These are phyloP conservation scores for Fraxinus platypoda DNA, from an alignment of 305 asterid genomes.

Conservation along the genomic window DNA sequence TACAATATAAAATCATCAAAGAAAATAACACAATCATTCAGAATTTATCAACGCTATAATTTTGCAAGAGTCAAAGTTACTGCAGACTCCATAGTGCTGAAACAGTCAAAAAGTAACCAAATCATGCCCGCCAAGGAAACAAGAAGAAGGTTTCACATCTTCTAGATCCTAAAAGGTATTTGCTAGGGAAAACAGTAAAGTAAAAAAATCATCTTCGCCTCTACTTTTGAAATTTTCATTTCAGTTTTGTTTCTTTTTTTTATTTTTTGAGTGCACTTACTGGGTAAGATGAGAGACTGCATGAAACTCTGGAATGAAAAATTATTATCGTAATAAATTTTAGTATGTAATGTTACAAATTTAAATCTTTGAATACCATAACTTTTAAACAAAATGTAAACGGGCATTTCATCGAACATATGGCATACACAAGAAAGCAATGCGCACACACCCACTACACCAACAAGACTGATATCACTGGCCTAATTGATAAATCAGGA, in stretches of 20 bases:
- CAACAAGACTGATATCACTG: background rate
- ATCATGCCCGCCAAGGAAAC: background rate
- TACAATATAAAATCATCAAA: slow-evolving; percentile 15
- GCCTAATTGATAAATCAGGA: background rate
- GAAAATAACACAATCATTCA: background rate
- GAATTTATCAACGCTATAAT: background rate
- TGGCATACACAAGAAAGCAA: slow-evolving; percentile 3
- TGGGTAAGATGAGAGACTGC: background rate
- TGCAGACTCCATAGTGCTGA: background rate
- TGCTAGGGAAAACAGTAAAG: background rate
- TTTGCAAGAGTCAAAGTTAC: background rate
- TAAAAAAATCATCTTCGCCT: background rate
- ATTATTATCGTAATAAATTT: background rate
- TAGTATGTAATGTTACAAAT: background rate
- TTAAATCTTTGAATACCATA: background rate
- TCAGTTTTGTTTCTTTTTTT: background rate
- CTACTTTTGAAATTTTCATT: background rate
- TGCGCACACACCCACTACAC: background rate
- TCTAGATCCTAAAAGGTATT: background rate
- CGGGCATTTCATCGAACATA: slow-evolving; percentile 40
- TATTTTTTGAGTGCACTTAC: background rate
- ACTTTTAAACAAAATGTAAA: background rate
- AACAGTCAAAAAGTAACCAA: background rate
- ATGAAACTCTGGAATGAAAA: background rate
- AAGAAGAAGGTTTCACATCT: background rate